phyloP scores from a whole-genome alignment of 2,329 filamentous ascomycete species.

The Neofusicoccum umdonicola region DNA sequence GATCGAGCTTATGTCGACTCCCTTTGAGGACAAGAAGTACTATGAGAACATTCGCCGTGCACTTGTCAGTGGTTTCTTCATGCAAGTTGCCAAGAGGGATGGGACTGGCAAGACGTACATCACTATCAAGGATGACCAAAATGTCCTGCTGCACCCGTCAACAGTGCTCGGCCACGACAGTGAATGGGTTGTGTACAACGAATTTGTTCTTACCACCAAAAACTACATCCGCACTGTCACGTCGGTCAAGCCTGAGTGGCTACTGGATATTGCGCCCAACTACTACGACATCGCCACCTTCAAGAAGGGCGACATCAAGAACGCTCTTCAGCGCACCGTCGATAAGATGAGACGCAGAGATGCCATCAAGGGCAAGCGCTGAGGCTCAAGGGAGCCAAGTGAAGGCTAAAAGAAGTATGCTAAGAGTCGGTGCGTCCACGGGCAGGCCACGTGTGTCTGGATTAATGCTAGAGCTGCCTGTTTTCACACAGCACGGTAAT shows the following conservation, averaged over 20 bases:
- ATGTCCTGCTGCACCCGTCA: conserved; percentile 87
- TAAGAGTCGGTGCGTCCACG: no score
- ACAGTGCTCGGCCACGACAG: conserved; percentile 84
- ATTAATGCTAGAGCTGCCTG: neutral
- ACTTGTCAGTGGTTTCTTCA: conserved; percentile 89
- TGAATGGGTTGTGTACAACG: conserved; percentile 98
- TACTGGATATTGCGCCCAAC: conserved; percentile 88
- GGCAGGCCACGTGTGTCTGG: no score
- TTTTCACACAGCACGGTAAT: neutral
- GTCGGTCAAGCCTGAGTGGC: conserved; percentile 88
- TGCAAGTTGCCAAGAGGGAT: conserved; percentile 94
- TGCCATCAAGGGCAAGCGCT: conserved; percentile 9
- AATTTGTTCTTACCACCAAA: conserved; percentile 96
- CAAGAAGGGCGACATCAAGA: conserved; percentile 80
- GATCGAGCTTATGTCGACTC: conserved; percentile 81
- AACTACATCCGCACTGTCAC: conserved; percentile 97
- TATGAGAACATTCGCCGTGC: conserved; percentile 96
- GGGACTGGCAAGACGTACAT: conserved; percentile 84
- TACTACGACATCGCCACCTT: conserved; percentile 89
- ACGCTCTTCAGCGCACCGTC: conserved; percentile 54
- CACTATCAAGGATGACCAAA: conserved; percentile 95
- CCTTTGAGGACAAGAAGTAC: conserved; percentile 94
- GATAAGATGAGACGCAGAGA: conserved; percentile 48
- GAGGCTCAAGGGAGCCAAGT: neutral
- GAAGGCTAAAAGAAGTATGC: no score